Conservation (phyloP, 768 basidiomycete genomes). For the Mycena floridula region DNA sequence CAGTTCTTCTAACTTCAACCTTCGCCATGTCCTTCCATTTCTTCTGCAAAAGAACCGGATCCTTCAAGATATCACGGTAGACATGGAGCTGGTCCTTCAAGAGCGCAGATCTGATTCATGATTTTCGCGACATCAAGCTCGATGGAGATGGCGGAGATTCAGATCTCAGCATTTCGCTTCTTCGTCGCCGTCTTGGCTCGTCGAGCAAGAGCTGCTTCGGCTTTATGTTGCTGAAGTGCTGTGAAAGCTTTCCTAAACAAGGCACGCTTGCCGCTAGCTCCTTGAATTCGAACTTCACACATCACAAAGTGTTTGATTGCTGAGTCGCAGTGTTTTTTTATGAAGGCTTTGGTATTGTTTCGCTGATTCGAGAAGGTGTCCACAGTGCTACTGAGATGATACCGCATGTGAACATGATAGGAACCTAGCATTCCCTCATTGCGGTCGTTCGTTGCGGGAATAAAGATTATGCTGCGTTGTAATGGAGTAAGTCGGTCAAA, state of each 20-base stretch:
- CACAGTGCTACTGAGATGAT: background rate
- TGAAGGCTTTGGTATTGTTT: slow-evolving; percentile 4
- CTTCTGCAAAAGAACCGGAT: no score
- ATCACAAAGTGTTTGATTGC: background rate
- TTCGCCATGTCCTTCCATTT: no score
- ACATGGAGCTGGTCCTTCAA: no score
- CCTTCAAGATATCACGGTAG: no score
- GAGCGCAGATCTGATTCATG: no score
- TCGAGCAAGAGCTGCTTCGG: background rate
- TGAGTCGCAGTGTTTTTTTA: background rate
- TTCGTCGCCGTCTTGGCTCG: background rate
- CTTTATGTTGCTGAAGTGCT: background rate
- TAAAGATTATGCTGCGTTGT: no score
- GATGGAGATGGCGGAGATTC: background rate
- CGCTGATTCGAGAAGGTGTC: background rate
- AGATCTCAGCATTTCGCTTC: background rate
- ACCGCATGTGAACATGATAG: background rate
- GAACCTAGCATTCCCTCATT: slow-evolving; percentile 2
- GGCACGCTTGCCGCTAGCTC: background rate
- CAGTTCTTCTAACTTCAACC: no score
- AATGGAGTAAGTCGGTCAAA: slow-evolving; percentile 1
- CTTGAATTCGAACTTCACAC: slow-evolving; percentile 1
- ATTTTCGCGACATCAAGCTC: background rate
- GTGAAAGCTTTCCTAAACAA: background rate
- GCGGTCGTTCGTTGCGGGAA: background rate